Evolutionary conservation across 225 moss, liverwort and hornwort species (phyloP).

Genomic region (Pseudoscleropodium purum): DNA sequence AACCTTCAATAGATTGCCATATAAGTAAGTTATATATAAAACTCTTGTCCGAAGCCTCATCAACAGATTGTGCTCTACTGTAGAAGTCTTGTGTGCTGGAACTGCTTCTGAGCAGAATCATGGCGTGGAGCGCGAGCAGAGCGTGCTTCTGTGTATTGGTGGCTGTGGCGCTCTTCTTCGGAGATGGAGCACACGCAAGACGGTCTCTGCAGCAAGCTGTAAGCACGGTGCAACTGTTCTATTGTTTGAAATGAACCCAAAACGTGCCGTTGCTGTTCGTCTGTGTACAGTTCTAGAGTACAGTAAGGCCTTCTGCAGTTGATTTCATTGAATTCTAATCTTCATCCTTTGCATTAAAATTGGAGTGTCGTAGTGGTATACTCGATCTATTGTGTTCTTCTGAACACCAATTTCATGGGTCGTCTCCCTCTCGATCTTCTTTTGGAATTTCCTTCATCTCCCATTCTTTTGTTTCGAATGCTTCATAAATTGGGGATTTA

Average conservation of each 20-base stretch:
- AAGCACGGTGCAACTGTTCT: neutral
- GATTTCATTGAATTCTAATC: neutral
- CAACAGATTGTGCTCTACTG: neutral
- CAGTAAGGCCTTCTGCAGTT: neutral
- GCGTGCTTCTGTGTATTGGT: neutral
- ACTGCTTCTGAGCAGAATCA: neutral
- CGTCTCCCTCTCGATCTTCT: neutral
- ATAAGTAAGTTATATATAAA: neutral
- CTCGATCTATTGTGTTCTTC: no score
- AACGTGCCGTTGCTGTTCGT: neutral
- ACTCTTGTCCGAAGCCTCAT: neutral
- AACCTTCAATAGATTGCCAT: neutral
- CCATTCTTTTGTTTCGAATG: neutral
- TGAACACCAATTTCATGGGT: neutral
- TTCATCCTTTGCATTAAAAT: neutral
- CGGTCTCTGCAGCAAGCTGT: conserved; percentile 8
- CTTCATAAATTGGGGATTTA: neutral
- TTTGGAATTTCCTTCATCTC: neutral
- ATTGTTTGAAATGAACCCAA: neutral
- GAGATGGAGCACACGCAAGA: neutral
- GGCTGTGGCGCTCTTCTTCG: neutral
- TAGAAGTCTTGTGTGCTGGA: neutral
- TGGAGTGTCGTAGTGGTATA: no score
- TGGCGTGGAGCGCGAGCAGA: conserved; percentile 6
- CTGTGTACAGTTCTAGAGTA: neutral